phyloP scores from a whole-genome alignment of 495 filamentous ascomycete species.

The Podospora anserina region DNA sequence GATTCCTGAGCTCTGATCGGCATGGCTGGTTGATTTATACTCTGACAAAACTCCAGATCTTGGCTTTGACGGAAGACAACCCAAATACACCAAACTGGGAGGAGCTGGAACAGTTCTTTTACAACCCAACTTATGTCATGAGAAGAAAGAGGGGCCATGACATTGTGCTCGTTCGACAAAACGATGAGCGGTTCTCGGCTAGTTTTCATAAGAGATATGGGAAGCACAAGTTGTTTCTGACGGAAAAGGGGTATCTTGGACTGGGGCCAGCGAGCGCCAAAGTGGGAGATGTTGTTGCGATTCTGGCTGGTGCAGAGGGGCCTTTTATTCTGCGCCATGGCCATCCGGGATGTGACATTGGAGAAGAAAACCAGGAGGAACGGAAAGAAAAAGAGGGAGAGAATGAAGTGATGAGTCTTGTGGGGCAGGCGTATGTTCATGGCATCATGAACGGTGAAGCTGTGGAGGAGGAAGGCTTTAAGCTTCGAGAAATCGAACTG shows the following conservation, averaged over 20 bases:
- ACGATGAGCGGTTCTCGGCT: not conserved
- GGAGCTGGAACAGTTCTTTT: slow-evolving; percentile 11
- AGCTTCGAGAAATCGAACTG: slow-evolving; percentile 6
- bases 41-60: slow-evolving; percentile 11
- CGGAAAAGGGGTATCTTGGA: slow-evolving; percentile 15
- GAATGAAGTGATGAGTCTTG: not conserved
- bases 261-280: slow-evolving; percentile 1
- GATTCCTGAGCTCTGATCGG: not conserved
- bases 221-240: slow-evolving; percentile 14
- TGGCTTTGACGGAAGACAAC: slow-evolving; percentile 11
- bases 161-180: not conserved
- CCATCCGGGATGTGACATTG: not conserved
- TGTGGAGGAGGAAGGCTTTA: not conserved
- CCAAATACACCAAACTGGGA: slow-evolving; percentile 14
- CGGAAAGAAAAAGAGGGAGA: not conserved
- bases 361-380: not conserved
- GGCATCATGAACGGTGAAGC: slow-evolving; percentile 16
- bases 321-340: slow-evolving; percentile 8
- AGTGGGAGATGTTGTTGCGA: slow-evolving; percentile 9
- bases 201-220: slow-evolving; percentile 13
- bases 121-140: slow-evolving; percentile 13
- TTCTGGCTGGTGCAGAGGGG: slow-evolving; percentile 10
- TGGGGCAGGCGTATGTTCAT: slow-evolving; percentile 14
- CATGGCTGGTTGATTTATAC: slow-evolving; percentile 15
- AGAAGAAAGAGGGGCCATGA: slow-evolving; percentile 1